These are phyloP conservation scores for Zygoascus ofunaensis DNA, from an alignment of 805 yeast species.

Conservation along the genomic window DNA sequence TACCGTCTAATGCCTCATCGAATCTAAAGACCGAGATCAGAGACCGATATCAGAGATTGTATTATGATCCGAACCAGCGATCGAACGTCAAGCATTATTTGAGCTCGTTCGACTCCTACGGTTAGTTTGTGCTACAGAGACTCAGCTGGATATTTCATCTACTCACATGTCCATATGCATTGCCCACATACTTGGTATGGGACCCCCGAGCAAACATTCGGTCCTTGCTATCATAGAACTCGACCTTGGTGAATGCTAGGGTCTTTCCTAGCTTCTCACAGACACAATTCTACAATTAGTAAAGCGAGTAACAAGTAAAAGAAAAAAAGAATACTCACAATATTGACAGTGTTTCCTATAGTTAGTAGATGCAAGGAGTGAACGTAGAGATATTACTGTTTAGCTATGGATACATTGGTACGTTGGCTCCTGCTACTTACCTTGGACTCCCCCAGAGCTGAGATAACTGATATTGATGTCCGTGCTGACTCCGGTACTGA, in stretches of 20 bases:
- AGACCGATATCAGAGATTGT: too few species aligned
- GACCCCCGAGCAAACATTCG: conserved; percentile 33
- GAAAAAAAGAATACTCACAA: conserved; percentile 1
- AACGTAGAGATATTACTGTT: too few species aligned
- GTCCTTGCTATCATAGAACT: conserved; percentile 23
- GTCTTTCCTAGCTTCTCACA: conserved; percentile 32
- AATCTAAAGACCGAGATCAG: too few species aligned
- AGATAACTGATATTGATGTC: conserved; percentile 34
- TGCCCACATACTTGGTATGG: conserved; percentile 34
- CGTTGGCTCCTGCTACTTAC: conserved; percentile 16
- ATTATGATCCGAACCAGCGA: too few species aligned
- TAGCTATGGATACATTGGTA: too few species aligned
- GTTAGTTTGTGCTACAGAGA: neutral
- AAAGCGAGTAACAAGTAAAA: neutral
- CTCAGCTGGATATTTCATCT: neutral
- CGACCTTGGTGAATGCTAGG: conserved; percentile 34
- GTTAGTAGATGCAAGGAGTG: neutral
- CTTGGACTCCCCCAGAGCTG: conserved; percentile 29
- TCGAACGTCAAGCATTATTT: too few species aligned
- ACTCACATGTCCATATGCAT: conserved; percentile 30
- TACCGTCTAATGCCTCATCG: too few species aligned
- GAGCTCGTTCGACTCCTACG: neutral
- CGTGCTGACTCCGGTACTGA: conserved; percentile 36
- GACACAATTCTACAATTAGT: conserved; percentile 14
- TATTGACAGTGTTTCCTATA: conserved; percentile 3